These are phyloP conservation scores for Ophioceras dolichostomum DNA, from an alignment of 2,329 filamentous ascomycete species.

Conservation along the genomic window DNA sequence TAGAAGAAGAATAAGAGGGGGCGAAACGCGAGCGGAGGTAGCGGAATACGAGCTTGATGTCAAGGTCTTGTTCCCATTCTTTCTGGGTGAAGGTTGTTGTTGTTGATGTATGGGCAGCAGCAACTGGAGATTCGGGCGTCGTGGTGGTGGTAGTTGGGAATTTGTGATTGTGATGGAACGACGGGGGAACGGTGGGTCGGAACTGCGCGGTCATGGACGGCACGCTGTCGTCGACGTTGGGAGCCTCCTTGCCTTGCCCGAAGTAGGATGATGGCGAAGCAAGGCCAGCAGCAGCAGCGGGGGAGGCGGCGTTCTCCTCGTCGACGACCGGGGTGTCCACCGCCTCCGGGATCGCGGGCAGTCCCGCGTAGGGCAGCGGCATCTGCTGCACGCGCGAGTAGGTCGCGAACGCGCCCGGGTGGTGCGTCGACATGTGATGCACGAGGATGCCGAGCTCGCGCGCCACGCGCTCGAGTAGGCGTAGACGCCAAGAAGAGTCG, in stretches of 20 bases:
- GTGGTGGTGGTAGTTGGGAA: constrained; percentile 5
- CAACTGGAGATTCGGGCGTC: too few species aligned
- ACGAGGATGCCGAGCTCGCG: constrained; percentile 77
- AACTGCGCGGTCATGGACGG: constrained; percentile 29
- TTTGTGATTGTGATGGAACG: background rate
- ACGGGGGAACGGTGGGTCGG: constrained; percentile 29
- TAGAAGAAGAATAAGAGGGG: too few species aligned
- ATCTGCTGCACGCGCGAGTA: constrained; percentile 56
- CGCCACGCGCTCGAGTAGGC: constrained; percentile 72
- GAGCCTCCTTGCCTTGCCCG: too few species aligned
- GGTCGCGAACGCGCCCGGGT: constrained; percentile 80
- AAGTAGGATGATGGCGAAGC: too few species aligned
- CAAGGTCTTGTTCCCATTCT: constrained; percentile 89
- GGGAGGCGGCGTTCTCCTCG: constrained; percentile 14
- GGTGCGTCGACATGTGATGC: constrained; percentile 56
- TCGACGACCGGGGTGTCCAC: constrained; percentile 15
- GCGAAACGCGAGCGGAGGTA: constrained; percentile 69
- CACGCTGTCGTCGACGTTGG: constrained; percentile 8
- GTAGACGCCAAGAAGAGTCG: constrained; percentile 51
- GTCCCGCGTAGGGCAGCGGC: constrained; percentile 64
- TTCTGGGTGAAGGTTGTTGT: constrained; percentile 45
- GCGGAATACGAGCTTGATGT: constrained; percentile 82
- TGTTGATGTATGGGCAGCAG: too few species aligned
- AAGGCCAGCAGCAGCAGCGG: constrained; percentile 1
- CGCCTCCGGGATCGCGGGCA: constrained; percentile 51